Evolutionary conservation across 2,329 filamentous ascomycete genomes (phyloP).

Genomic region (Onygenales sp.): DNA sequence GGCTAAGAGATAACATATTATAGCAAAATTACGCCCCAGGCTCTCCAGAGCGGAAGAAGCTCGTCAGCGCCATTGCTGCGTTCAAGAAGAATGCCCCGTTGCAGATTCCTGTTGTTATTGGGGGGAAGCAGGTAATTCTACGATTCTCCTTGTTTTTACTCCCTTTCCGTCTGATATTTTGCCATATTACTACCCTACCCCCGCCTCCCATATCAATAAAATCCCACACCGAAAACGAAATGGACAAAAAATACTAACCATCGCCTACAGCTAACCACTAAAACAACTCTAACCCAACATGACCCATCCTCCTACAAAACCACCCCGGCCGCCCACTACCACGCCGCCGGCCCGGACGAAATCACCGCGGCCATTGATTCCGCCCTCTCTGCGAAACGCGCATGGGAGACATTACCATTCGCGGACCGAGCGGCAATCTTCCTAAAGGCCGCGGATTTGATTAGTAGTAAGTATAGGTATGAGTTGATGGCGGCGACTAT

Average conservation of each 20-base stretch:
- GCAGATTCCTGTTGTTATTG: constrained; percentile 73
- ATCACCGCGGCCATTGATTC: constrained; percentile 72
- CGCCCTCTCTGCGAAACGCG: constrained; percentile 73
- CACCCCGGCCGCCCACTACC: constrained; percentile 69
- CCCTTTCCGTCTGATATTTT: not conserved
- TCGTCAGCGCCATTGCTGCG: constrained; percentile 62
- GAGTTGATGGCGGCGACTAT: constrained; percentile 95
- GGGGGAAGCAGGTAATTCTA: constrained; percentile 61
- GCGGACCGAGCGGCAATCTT: constrained; percentile 87
- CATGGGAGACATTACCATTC: constrained; percentile 82
- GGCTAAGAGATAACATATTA: not conserved
- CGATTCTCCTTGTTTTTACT: not conserved
- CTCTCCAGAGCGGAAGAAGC: constrained; percentile 65
- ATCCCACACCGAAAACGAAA: too few relatives aligned
- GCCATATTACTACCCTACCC: not conserved
- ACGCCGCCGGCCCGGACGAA: constrained; percentile 66
- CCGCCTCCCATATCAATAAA: not conserved
- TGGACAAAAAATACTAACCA: not conserved
- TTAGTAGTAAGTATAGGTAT: constrained; percentile 88
- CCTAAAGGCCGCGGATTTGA: constrained; percentile 87
- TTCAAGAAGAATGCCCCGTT: constrained; percentile 61
- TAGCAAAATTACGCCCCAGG: constrained; percentile 86
- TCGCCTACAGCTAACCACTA: constrained; percentile 35
- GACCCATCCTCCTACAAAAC: constrained; percentile 71
- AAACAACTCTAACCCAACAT: constrained; percentile 56